phyloP scores from a whole-genome alignment of 345 rosid genomes.

The Fremontodendron californicum region DNA sequence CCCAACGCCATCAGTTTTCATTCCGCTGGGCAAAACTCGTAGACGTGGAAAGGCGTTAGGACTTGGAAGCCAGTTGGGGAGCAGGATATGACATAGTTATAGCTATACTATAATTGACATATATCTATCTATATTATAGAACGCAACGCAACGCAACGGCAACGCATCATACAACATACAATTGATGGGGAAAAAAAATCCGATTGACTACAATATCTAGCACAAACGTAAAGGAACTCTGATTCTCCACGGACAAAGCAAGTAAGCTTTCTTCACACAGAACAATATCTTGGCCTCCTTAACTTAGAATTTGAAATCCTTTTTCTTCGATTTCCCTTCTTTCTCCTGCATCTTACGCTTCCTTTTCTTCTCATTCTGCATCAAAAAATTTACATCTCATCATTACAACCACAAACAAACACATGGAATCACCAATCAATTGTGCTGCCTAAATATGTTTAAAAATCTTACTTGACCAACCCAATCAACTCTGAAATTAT shows the following conservation, averaged over 20 bases:
- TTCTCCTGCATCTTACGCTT: constrained; percentile 89
- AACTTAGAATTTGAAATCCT: constrained; percentile 88
- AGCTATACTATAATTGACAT: not conserved
- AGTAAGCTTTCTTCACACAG: no score
- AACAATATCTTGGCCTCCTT: constrained; percentile 11
- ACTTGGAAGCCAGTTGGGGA: not conserved
- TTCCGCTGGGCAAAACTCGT: not conserved
- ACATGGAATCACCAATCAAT: not conserved
- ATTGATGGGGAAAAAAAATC: not conserved
- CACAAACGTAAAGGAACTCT: not conserved
- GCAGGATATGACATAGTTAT: not conserved
- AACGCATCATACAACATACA: not conserved
- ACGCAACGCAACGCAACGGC: not conserved
- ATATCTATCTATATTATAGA: not conserved
- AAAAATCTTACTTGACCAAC: not conserved
- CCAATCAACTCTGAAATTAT: not conserved
- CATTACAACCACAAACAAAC: not conserved
- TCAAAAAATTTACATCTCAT: not conserved
- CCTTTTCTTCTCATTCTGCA: constrained; percentile 91
- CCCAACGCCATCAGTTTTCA: not conserved
- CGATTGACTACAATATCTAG: not conserved
- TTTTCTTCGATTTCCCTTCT: constrained; percentile 90
- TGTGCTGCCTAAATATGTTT: not conserved
- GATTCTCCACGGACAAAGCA: not conserved
- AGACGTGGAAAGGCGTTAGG: not conserved